Conservation (phyloP, 2,329 filamentous ascomycete species). For the Waltergamsia citrina region DNA sequence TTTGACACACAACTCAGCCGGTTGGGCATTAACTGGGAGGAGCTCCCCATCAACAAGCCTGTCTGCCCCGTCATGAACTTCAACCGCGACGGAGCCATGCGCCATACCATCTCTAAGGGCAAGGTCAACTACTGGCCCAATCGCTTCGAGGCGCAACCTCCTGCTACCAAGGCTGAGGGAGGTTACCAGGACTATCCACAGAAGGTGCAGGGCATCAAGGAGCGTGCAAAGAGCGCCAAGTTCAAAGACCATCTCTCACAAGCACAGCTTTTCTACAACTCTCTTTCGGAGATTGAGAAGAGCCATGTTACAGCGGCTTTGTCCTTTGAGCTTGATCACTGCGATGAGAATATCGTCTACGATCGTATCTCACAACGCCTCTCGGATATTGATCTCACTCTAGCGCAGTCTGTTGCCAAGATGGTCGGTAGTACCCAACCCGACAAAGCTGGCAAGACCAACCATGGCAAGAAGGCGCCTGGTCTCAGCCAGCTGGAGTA, state of each 20-base stretch:
- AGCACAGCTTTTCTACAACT: constrained; percentile 77
- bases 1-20: constrained; percentile 61
- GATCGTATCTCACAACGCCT: constrained; percentile 59
- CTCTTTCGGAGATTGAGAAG: constrained; percentile 53
- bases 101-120: constrained; percentile 62
- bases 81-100: constrained; percentile 64
- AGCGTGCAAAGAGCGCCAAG: constrained; percentile 58
- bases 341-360: constrained; percentile 70
- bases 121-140: constrained; percentile 57
- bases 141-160: constrained; percentile 54
- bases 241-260: constrained; percentile 72
- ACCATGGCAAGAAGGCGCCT: constrained; percentile 60
- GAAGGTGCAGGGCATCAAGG: constrained; percentile 61
- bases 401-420: constrained; percentile 60
- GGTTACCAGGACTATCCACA: constrained; percentile 58
- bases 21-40: constrained; percentile 43
- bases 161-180: constrained; percentile 47
- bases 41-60: constrained; percentile 42
- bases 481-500: constrained; percentile 62
- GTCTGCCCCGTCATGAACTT: constrained; percentile 68
- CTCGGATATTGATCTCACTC: constrained; percentile 59
- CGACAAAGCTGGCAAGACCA: constrained; percentile 38
- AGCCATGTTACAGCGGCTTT: constrained; percentile 66
- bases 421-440: constrained; percentile 58
- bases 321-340: constrained; percentile 72